Conservation (phyloP, 2,329 filamentous ascomycete genomes). For the Trichophaea hybrida region DNA sequence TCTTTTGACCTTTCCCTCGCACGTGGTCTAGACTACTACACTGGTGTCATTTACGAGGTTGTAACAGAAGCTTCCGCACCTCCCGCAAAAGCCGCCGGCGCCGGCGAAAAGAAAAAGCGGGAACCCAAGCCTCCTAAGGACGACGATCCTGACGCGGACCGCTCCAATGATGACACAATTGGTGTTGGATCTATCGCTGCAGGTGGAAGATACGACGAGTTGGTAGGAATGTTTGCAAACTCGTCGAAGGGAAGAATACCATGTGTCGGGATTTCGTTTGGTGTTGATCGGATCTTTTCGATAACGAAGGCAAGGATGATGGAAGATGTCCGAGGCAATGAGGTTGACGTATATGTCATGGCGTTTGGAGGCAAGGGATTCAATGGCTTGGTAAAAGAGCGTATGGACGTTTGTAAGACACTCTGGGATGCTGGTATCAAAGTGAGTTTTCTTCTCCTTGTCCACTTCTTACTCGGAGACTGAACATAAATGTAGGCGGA, state of each 20-base stretch:
- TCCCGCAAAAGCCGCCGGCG: constrained; percentile 31
- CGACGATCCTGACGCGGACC: constrained; percentile 45
- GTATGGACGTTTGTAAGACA: constrained; percentile 61
- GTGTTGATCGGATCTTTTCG: constrained; percentile 87
- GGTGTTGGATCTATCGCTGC: constrained; percentile 81
- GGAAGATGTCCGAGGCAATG: constrained; percentile 50
- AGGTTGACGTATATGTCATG: constrained; percentile 89
- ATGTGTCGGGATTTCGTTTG: constrained; percentile 85
- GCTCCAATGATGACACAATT: constrained; percentile 63
- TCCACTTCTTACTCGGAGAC: constrained; percentile 9
- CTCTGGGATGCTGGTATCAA: constrained; percentile 84
- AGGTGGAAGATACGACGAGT: constrained; percentile 79
- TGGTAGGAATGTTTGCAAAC: constrained; percentile 71
- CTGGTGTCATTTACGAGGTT: constrained; percentile 79
- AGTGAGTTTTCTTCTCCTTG: constrained; percentile 33
- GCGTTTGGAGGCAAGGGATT: constrained; percentile 80
- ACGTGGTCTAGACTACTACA: constrained; percentile 85
- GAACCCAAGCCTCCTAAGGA: constrained; percentile 39
- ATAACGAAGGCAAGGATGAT: constrained; percentile 68
- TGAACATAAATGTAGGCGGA: constrained; percentile 47
- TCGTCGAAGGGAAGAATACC: constrained; percentile 70
- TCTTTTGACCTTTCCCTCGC: constrained; percentile 85
- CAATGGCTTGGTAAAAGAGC: constrained; percentile 63
- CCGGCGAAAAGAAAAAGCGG: constrained; percentile 31
- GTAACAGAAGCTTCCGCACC: constrained; percentile 66